Evolutionary conservation across 371 early-diverging fungal genomes (phyloP), one percentile per base, ranked within the genome.

Genomic region (Choanephora cucurbitarum): DNA sequence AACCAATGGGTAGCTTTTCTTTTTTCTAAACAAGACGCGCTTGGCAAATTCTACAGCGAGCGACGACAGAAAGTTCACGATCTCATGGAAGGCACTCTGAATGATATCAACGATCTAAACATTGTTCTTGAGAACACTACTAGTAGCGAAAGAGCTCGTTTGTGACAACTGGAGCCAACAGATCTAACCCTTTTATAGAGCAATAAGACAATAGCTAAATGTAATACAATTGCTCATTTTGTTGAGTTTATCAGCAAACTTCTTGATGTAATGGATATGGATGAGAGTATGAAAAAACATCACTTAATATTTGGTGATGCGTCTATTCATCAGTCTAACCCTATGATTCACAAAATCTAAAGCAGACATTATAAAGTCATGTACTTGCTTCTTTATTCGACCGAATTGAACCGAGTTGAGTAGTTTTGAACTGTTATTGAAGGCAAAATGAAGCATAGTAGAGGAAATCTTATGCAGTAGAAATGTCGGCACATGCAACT

Each of bases 81-180:
- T 52, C 46, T 34, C 3, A 47, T 48, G 37, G 49, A 53, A 52
- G 39, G 22, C 42, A 34, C 53, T 8, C 42, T 52, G 33, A 59
- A 34, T 21, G 21, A 57, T 44, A 50, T 57, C 22, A 40, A 42
- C 32, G 54, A 10, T 24, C n/a, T 71, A 42, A 41, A 49, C 31
- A 57, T 57, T 32, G 57, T 49, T 57, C 49, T 57, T 49, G 49
- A 48, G 49, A 57, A 42, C 49, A 57, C 44, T 33, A 57, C 33
- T 49, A 49, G 49, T 49, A 41, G 56, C 47, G 41, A 56, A 56
- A 49, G 41, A 42, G 47, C 47, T n/a, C 56, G 47, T 56, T 48
- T 41, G 57, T 49, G 49, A 43, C 43, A 56, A 56, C 44, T 44
- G 49, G 31, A 47, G 42, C 13, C 49, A 47, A n/a, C n/a, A n/a